Base-by-base conservation (phyloP, 371 early-diverging fungal genomes). In the Mortierella sp. region DNA sequence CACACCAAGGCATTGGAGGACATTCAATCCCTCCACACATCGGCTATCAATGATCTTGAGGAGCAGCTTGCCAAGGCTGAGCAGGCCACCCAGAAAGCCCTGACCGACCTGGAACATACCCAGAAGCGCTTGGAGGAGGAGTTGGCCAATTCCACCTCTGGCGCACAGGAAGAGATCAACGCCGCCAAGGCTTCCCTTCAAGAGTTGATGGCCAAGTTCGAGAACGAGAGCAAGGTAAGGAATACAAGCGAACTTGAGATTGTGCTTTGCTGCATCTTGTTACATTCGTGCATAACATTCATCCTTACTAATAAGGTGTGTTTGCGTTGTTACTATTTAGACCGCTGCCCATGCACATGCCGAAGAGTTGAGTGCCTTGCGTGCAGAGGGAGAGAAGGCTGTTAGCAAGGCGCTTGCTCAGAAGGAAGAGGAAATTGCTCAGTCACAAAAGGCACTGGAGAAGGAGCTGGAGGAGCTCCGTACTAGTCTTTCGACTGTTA, bases 31-130 rank as follows among this genome's bases (percentile, higher is more conserved):
- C 57, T 86, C 40, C 82, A 86, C 37, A 79, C 76, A 37, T 78
- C 86, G 26, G 72, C 81, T 14, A 74, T 81, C 73, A 76, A 79
- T 64, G 86, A 86, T 51, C 55, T 86, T 19, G 79, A 86, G 50
- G 75, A 72, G 46, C 86, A 86, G 40, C 64, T 86, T 43, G 70
- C 54, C 31, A 79, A 78, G 73, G 79, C 81, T 34, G 86, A 81
- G 48, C 46, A 70, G 26, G 78, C 73, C 14, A 76, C 81, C 34
- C 79, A 86, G 71, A 79, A 86, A 61, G 75, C 79, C 21, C 14
- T 77, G 31, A 80, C 75, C 26, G 67, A 76, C 13, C 40, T 75
- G 5, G 79, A 81, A 24, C 69, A 61, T 51, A 74, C 77, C 74
- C 72, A 79, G 75, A 21, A 71, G 24, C 46, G 69, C 16, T 70